Evolutionary conservation across 441 rosid species (phyloP), one percentile per base, ranked within the genome.

Genomic region (Brassica hybrid): DNA sequence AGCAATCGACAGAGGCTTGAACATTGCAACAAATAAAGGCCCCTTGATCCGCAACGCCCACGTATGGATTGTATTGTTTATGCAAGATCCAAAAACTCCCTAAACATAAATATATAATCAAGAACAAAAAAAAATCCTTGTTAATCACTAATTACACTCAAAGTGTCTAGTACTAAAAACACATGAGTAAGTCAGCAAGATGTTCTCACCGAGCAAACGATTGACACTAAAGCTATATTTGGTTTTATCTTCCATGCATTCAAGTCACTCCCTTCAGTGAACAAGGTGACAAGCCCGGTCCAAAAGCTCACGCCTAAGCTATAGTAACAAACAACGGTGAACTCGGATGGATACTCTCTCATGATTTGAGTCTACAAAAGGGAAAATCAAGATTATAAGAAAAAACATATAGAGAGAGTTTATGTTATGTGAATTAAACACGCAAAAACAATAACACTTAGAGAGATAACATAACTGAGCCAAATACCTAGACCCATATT

Each of bases 11-110:
- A 90, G 78, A 14, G 95, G 95, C 81, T 86, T 86, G 80, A 92
- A 90, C 86, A 84, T 85, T 17, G 91, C 86, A 25, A 88, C 89
- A 5, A 79, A 92, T 18, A 91, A 82, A 3, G 93, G 97, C 43
- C 97, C 94, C 75, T 88, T 91, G 63, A 86, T 50, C 64, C 83
- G 83, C 75, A 90, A 70, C 0, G 86, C 92, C 92, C 94, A 89
- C 0, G 94, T 76, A 66, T 85, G 97, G 59, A 89, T 83, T 0
- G 82, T 57, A 59, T 82, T 85, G 82, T 77, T 88, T 71, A 88
- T 76, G 76, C 88, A 83, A n/a, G 88, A 83, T 23, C 92, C 92
- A 67, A 89, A 85, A 14, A 88, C 81, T 50, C 93, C 97, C 95
- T 88, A 76, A 58, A 76, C 79, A 74, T 30, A 48, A n/a, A 68